Percentiles rank a stretch among this genome's conserved stretches.
Evolutionary conservation across 2,329 filamentous ascomycete genomes (phyloP).

Genomic region (Alternaria sp.): DNA sequence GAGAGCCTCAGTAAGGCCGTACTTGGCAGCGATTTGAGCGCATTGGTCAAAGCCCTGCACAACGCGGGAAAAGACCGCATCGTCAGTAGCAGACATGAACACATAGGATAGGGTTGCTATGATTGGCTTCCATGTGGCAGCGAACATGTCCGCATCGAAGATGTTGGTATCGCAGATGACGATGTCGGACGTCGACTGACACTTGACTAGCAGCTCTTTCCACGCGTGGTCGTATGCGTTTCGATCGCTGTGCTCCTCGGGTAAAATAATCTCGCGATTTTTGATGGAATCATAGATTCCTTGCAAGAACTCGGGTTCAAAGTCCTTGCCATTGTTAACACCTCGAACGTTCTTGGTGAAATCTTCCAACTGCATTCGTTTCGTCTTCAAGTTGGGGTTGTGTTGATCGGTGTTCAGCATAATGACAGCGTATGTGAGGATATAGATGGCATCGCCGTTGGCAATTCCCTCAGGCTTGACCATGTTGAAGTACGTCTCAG

Average conservation of each 20-base stretch:
- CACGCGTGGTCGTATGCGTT: constrained; percentile 97
- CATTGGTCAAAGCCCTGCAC: constrained; percentile 97
- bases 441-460: constrained; percentile 85
- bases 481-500: constrained; percentile 79
- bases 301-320: constrained; percentile 80
- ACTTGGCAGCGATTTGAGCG: constrained; percentile 86
- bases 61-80: constrained; percentile 91
- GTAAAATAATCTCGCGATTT: constrained; percentile 91
- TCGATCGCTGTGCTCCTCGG: constrained; percentile 95
- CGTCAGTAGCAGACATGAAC: constrained; percentile 98
- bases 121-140: constrained; percentile 92
- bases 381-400: constrained; percentile 85
- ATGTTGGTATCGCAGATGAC: constrained; percentile 87
- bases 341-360: constrained; percentile 91
- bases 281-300: constrained; percentile 91
- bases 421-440: constrained; percentile 94
- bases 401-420: constrained; percentile 98
- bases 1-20: constrained; percentile 81
- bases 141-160: constrained; percentile 97
- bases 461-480: constrained; percentile 75
- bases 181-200: constrained; percentile 74
- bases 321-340: constrained; percentile 85
- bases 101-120: constrained; percentile 95
- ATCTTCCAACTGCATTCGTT: constrained; percentile 82
- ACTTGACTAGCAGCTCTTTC: constrained; percentile 90